Conservation (phyloP, 2,329 filamentous ascomycete species). For the Trichoderma citrinoviride region DNA sequence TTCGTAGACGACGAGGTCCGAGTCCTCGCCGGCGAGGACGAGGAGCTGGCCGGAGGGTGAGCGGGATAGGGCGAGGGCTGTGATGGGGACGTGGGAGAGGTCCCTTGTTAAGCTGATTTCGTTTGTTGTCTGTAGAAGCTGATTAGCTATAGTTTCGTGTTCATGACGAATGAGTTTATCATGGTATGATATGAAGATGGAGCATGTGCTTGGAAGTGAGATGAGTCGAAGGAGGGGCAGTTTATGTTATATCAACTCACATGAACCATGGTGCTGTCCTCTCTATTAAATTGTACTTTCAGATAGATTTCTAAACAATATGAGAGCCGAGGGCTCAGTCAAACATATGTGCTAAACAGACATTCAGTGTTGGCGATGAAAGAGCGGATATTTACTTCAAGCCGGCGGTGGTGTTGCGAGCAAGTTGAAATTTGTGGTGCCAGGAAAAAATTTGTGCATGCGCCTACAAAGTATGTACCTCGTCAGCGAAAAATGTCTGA, state of each 20-base stretch:
- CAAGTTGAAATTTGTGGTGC: background rate
- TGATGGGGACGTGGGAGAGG: constrained; percentile 54
- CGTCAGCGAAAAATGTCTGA: too few relatives aligned
- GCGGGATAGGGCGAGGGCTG: constrained; percentile 55
- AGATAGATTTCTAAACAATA: background rate
- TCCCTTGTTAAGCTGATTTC: constrained; percentile 32
- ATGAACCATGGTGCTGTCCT: constrained; percentile 8
- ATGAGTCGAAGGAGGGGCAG: constrained; percentile 14
- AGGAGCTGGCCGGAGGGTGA: constrained; percentile 35
- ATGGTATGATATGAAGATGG: background rate
- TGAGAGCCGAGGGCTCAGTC: background rate
- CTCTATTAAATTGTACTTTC: too few relatives aligned
- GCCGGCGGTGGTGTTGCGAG: background rate
- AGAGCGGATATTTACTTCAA: background rate
- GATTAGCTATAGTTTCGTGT: background rate
- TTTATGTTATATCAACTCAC: background rate
- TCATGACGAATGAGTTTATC: too few relatives aligned
- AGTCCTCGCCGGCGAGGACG: constrained; percentile 60
- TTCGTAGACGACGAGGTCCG: constrained; percentile 54
- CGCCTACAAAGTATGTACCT: background rate
- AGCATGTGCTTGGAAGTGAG: background rate
- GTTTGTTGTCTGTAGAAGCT: background rate
- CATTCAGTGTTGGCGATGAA: background rate
- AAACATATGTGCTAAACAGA: background rate
- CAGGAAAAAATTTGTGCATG: constrained; percentile 10